These are phyloP conservation scores for Ananas comosus DNA, from an alignment of 176 grass and related monocot species.

Conservation along the genomic window DNA sequence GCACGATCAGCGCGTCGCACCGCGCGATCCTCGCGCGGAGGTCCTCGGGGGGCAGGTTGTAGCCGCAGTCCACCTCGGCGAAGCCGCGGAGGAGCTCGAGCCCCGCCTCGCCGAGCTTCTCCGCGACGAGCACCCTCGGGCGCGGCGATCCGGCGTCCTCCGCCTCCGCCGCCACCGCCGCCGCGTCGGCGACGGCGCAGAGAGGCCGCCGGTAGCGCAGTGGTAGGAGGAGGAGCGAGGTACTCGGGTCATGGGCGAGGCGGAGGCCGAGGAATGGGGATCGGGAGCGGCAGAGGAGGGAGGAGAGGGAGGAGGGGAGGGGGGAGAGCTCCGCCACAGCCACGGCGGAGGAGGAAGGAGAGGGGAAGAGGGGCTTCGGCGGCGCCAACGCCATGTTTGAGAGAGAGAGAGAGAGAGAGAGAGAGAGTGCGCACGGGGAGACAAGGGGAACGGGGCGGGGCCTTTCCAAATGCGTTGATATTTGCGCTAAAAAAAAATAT, in stretches of 20 bases:
- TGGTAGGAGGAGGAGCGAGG: too few relatives aligned
- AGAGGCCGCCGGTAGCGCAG: neutral
- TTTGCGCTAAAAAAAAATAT: too few relatives aligned
- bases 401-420: neutral
- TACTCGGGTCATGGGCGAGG: neutral
- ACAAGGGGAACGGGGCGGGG: too few relatives aligned
- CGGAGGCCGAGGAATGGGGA: constrained; percentile 1
- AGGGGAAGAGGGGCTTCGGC: constrained; percentile 26
- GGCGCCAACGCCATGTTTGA: constrained; percentile 38
- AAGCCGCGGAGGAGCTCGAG: constrained; percentile 41
- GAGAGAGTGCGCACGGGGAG: neutral
- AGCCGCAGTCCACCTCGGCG: constrained; percentile 75
- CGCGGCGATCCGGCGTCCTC: constrained; percentile 5
- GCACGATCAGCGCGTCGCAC: constrained; percentile 68
- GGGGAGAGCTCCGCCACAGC: neutral
- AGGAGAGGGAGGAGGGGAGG: constrained; percentile 10
- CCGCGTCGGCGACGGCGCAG: neutral
- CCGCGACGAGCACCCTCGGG: constrained; percentile 67
- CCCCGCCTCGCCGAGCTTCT: constrained; percentile 47
- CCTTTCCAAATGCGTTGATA: too few relatives aligned
- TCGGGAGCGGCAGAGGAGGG: neutral
- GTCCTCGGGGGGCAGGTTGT: constrained; percentile 71
- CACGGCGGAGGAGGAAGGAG: neutral
- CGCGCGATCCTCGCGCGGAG: constrained; percentile 69
- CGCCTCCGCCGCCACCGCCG: neutral